Conservation (phyloP, 257 asterid species). For the Lycium barbarum region DNA sequence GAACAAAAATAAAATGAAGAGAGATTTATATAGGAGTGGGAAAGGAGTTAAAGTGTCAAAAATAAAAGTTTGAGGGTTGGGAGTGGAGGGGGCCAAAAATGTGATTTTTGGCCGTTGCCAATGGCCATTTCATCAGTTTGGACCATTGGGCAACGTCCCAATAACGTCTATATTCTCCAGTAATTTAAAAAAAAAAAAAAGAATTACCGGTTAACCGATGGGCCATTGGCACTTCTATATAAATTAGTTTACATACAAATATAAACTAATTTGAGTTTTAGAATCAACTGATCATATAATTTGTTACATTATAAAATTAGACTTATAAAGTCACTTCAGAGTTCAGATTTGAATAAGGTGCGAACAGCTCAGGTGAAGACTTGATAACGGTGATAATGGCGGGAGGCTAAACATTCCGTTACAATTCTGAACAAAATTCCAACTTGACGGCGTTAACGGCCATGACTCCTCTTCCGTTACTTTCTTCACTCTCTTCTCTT, state of each 20-base stretch:
- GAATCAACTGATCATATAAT: not conserved
- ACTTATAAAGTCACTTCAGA: not conserved
- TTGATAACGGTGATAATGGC: constrained; percentile 38
- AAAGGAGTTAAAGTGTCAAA: no score
- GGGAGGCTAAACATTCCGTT: constrained; percentile 34
- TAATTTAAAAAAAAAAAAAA: no score
- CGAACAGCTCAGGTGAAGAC: constrained; percentile 30
- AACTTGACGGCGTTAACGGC: constrained; percentile 56
- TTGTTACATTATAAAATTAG: not conserved
- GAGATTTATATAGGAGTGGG: no score
- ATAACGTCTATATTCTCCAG: no score
- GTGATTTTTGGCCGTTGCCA: no score
- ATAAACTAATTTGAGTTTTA: not conserved
- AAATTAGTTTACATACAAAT: not conserved
- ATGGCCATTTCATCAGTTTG: no score
- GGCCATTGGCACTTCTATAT: no score
- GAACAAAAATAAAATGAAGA: no score
- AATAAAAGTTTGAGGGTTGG: no score
- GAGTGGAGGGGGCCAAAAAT: no score
- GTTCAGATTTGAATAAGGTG: constrained; percentile 28
- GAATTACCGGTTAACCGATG: no score
- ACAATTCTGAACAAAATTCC: constrained; percentile 39
- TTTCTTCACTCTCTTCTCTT: constrained; percentile 34
- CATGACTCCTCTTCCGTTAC: constrained; percentile 34
- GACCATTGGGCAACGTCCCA: no score